Percentiles rank a stretch among this genome's conserved stretches.
Evolutionary conservation across 768 basidiomycete genomes (phyloP).

Genomic region (Udeniomyces megalosporus): DNA sequence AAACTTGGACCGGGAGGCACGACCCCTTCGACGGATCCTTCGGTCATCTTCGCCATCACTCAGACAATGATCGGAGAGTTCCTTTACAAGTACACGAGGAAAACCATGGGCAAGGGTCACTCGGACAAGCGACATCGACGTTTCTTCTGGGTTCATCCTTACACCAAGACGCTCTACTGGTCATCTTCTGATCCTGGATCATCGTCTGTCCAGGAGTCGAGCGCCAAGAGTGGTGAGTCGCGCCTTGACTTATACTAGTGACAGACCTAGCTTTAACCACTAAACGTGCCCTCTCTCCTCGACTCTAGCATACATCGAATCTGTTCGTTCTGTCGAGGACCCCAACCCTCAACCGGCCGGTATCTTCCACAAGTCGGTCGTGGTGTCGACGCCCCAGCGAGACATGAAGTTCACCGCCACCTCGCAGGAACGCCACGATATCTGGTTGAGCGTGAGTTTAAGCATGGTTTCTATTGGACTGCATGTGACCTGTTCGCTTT

Average conservation of each 20-base stretch:
- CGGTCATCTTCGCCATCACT: slow-evolving; percentile 87
- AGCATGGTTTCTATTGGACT: not conserved
- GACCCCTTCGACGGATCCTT: slow-evolving; percentile 59
- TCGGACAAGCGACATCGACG: slow-evolving; percentile 78
- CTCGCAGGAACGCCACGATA: slow-evolving; percentile 87
- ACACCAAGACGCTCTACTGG: slow-evolving; percentile 96
- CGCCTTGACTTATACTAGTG: not conserved
- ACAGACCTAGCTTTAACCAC: not conserved
- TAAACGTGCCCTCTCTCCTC: not conserved
- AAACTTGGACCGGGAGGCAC: slow-evolving; percentile 14
- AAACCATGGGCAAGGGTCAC: slow-evolving; percentile 73
- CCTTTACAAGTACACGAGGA: slow-evolving; percentile 89
- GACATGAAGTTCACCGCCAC: slow-evolving; percentile 99
- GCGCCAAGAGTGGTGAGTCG: slow-evolving; percentile 84
- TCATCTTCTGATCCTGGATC: slow-evolving; percentile 86
- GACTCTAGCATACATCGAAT: slow-evolving; percentile 69
- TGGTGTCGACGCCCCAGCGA: slow-evolving; percentile 79
- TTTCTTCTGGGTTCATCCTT: slow-evolving; percentile 99
- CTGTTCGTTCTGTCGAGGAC: slow-evolving; percentile 78
- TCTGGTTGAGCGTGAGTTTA: slow-evolving; percentile 70
- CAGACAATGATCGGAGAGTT: slow-evolving; percentile 99
- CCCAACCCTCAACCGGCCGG: slow-evolving; percentile 93
- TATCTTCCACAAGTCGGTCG: slow-evolving; percentile 75
- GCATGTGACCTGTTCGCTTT: not conserved
- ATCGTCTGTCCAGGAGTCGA: slow-evolving; percentile 57